phyloP scores from a whole-genome alignment of 2,329 filamentous ascomycete genomes.

The Rhinocladiella mackenziei region DNA sequence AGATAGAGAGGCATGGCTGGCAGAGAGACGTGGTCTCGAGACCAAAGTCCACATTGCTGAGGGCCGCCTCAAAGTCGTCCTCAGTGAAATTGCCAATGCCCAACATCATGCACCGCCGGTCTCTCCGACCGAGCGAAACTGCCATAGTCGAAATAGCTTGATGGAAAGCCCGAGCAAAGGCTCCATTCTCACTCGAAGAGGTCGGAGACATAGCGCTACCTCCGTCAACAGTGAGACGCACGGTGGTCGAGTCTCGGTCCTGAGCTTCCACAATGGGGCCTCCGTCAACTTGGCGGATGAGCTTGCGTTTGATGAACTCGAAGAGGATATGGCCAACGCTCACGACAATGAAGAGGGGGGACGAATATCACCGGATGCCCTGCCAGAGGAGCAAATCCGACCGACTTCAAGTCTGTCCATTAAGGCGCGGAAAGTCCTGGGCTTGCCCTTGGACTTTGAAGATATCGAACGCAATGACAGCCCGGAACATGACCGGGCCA shows the following conservation, averaged over 20 bases:
- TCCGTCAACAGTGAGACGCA: conserved; percentile 49
- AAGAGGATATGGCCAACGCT: conserved; percentile 54
- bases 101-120: conserved; percentile 33
- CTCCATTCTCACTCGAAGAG: conserved; percentile 34
- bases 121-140: conserved; percentile 24
- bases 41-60: conserved; percentile 87
- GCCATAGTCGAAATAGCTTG: conserved; percentile 27
- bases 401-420: conserved; percentile 40
- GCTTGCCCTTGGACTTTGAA: conserved; percentile 38
- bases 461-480: conserved; percentile 32
- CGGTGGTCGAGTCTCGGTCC: conserved; percentile 67
- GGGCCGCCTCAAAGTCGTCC: conserved; percentile 72
- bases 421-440: conserved; percentile 46
- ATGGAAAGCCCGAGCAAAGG: conserved; percentile 28
- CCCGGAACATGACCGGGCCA: conserved; percentile 24
- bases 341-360: conserved; percentile 70
- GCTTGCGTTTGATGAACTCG: conserved; percentile 78
- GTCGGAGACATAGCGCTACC: conserved; percentile 57
- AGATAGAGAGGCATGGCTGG: conserved; percentile 81
- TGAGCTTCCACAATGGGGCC: conserved; percentile 54
- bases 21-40: conserved; percentile 76
- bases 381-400: conserved; percentile 41
- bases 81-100: conserved; percentile 69
- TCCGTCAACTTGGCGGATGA: conserved; percentile 82
- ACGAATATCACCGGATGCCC: conserved; percentile 46